Evolutionary conservation across 208 protist genomes (phyloP).

Genomic region (Leishmania amazonensis): DNA sequence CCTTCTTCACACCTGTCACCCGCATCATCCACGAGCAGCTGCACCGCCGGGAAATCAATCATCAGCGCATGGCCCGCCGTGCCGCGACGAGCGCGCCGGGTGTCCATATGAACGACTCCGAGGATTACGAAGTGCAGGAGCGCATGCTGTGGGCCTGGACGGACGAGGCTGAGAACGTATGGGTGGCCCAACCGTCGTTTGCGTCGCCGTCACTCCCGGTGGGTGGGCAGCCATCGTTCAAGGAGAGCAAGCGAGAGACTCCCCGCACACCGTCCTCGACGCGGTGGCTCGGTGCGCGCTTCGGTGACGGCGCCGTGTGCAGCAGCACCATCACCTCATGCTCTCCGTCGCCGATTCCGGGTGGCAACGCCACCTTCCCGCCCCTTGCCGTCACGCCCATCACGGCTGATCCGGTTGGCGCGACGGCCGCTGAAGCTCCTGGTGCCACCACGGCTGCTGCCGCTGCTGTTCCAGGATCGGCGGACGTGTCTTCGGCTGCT

Average conservation of each 20-base stretch:
- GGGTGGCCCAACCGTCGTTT: constrained; percentile 11
- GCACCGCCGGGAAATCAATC: constrained; percentile 50
- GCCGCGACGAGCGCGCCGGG: background rate
- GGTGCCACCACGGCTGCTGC: background rate
- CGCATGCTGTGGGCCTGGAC: constrained; percentile 23
- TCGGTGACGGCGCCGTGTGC: constrained; percentile 4
- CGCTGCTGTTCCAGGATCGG: background rate
- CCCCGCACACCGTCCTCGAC: constrained; percentile 22
- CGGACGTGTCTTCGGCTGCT: background rate
- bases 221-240: constrained; percentile 26
- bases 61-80: constrained; percentile 10
- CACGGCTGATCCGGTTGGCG: background rate
- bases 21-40: constrained; percentile 77
- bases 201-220: constrained; percentile 20
- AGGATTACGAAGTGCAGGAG: background rate
- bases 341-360: constrained; percentile 22
- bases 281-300: background rate
- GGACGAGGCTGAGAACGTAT: constrained; percentile 26
- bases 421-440: background rate
- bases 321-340: constrained; percentile 12
- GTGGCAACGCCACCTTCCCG: constrained; percentile 17
- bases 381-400: background rate
- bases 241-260: constrained; percentile 28
- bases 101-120: background rate
- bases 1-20: constrained; percentile 61